Conservation (phyloP, 352 stramenopile species). For the Pythium volutum region DNA sequence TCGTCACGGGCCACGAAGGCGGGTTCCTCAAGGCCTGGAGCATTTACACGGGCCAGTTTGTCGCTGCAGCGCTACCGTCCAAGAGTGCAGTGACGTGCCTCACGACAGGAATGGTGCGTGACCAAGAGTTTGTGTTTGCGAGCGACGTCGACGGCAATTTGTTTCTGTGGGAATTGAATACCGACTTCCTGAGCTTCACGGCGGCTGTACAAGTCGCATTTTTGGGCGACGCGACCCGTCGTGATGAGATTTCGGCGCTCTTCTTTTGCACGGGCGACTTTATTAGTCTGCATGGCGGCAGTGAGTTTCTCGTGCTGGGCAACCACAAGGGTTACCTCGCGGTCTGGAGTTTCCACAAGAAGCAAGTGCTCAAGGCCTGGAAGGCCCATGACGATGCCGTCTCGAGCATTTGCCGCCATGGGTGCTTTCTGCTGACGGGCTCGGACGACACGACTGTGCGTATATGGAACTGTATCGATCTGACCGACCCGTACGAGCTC, state of each 20-base stretch:
- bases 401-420: slow-evolving; percentile 49
- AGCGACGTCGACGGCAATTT: slow-evolving; percentile 46
- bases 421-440: slow-evolving; percentile 74
- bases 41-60: slow-evolving; percentile 52
- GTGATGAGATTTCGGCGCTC: slow-evolving; percentile 49
- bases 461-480: slow-evolving; percentile 66
- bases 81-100: slow-evolving; percentile 50
- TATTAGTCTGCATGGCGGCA: slow-evolving; percentile 28
- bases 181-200: slow-evolving; percentile 32
- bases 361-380: slow-evolving; percentile 37
- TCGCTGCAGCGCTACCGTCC: slow-evolving; percentile 22
- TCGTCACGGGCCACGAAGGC: slow-evolving; percentile 60
- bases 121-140: slow-evolving; percentile 58
- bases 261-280: slow-evolving; percentile 51
- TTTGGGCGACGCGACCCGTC: slow-evolving; percentile 25
- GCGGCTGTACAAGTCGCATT: slow-evolving; percentile 9
- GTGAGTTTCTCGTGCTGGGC: slow-evolving; percentile 60
- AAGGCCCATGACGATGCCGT: slow-evolving; percentile 55
- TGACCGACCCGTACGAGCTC: slow-evolving; percentile 51
- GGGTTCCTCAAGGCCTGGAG: slow-evolving; percentile 64
- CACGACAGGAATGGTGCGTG: slow-evolving; percentile 40
- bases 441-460: slow-evolving; percentile 60
- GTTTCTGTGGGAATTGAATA: slow-evolving; percentile 52
- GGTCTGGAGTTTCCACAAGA: slow-evolving; percentile 60
- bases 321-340: slow-evolving; percentile 48